Evolutionary conservation across 2,329 filamentous ascomycete species (phyloP).

Genomic region (Diaporthe citrichinensis): DNA sequence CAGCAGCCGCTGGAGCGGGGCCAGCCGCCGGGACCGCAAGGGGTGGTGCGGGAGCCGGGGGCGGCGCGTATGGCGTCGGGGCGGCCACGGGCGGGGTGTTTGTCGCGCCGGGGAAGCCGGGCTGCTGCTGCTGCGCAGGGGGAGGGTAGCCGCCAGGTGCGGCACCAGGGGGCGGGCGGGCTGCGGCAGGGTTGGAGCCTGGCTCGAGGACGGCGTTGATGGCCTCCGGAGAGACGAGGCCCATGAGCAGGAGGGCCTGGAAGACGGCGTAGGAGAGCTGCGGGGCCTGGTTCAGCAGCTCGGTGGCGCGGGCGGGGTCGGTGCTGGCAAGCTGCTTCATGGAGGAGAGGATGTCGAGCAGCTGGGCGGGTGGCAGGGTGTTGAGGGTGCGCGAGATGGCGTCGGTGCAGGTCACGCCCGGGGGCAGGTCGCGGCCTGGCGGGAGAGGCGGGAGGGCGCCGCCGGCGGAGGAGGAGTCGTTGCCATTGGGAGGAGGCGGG

Average conservation of each 20-base stretch:
- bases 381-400: constrained; percentile 93
- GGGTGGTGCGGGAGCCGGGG: constrained; percentile 49
- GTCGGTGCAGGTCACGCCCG: constrained; percentile 87
- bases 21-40: constrained; percentile 48
- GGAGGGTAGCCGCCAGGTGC: constrained; percentile 52
- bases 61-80: constrained; percentile 61
- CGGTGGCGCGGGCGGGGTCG: constrained; percentile 86
- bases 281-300: constrained; percentile 88
- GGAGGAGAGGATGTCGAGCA: constrained; percentile 93
- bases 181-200: constrained; percentile 53
- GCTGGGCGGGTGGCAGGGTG: constrained; percentile 86
- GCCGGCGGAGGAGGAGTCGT: constrained; percentile 50
- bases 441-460: constrained; percentile 81
- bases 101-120: constrained; percentile 56
- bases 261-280: constrained; percentile 97
- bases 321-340: constrained; percentile 91
- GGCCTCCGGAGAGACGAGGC: constrained; percentile 87
- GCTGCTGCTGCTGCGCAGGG: constrained; percentile 44
- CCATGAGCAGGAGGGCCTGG: constrained; percentile 92
- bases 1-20: constrained; percentile 56
- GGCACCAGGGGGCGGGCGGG: constrained; percentile 46
- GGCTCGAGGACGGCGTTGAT: constrained; percentile 85
- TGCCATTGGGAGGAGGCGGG: constrained; percentile 51
- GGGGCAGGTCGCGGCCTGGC: constrained; percentile 85
- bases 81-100: constrained; percentile 64